A percentile compares a stretch with the other conserved stretches of the same genome.
These are phyloP conservation scores for Dothiorella sarmentorum DNA, from an alignment of 2,329 filamentous ascomycete species.

Conservation along the genomic window DNA sequence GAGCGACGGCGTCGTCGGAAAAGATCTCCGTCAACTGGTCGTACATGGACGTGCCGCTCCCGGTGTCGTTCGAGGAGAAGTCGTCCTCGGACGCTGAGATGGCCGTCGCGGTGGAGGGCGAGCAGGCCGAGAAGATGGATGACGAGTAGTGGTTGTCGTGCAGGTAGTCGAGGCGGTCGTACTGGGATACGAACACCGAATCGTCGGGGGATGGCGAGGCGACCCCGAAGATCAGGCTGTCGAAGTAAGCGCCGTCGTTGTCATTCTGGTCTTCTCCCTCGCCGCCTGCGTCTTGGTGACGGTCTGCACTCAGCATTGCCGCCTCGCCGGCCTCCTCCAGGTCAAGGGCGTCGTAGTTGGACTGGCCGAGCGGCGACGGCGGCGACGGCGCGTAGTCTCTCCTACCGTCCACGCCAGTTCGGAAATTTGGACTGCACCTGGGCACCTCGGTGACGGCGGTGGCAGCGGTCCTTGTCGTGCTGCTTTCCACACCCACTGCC, in stretches of 20 bases:
- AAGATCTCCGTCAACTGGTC: not conserved
- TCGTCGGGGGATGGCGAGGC: not conserved
- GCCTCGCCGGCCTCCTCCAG: conserved; percentile 29
- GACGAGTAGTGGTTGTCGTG: not conserved
- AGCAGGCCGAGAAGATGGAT: not conserved
- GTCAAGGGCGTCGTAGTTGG: conserved; percentile 45
- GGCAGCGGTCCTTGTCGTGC: not conserved
- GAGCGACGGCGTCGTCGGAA: not conserved
- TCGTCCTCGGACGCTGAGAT: not conserved
- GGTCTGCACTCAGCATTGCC: not conserved
- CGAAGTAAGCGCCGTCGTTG: not conserved
- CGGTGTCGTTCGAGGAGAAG: not conserved
- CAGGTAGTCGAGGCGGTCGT: conserved; percentile 11
- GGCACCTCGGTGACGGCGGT: not conserved
- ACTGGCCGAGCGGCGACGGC: conserved; percentile 39
- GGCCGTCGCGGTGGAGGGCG: not conserved
- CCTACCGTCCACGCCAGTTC: conserved; percentile 13
- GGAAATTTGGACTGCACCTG: not conserved
- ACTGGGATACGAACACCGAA: conserved; percentile 10
- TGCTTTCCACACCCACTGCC: conserved; percentile 21
- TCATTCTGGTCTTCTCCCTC: not conserved
- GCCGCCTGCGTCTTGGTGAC: too few relatives aligned
- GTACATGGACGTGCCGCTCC: not conserved
- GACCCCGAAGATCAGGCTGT: conserved; percentile 3
- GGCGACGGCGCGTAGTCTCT: conserved; percentile 33